phyloP scores from a whole-genome alignment of 2,329 filamentous ascomycete species.

The Cryphonectria carpinicola region DNA sequence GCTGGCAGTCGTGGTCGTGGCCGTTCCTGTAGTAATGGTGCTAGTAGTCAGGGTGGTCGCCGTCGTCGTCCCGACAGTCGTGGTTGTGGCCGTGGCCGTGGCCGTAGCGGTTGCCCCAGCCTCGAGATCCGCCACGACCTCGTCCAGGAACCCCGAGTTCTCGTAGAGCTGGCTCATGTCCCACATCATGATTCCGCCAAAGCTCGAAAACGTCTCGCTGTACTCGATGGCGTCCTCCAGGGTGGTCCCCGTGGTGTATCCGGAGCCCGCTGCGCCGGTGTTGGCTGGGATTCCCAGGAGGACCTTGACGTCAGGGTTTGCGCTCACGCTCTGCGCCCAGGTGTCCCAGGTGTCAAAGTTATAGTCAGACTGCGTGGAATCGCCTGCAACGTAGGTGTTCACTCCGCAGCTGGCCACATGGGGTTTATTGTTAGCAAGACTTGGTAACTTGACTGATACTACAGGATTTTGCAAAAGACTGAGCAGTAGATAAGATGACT shows the following conservation, averaged over 20 bases:
- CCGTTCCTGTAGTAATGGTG: not conserved
- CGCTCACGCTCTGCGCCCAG: conserved; percentile 62
- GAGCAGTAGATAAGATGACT: conserved; percentile 11
- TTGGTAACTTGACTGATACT: not conserved
- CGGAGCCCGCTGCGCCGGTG: conserved; percentile 56
- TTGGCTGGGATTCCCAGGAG: conserved; percentile 64
- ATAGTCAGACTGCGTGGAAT: conserved; percentile 54
- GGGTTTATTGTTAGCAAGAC: not conserved
- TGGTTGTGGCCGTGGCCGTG: conserved; percentile 17
- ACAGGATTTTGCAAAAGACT: not conserved
- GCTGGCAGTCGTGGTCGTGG: conserved; percentile 23
- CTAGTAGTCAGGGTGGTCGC: conserved; percentile 22
- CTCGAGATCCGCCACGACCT: conserved; percentile 44
- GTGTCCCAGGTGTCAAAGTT: conserved; percentile 68
- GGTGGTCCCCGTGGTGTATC: conserved; percentile 54
- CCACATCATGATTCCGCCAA: conserved; percentile 73
- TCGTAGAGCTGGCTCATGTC: conserved; percentile 64
- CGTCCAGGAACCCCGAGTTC: conserved; percentile 60
- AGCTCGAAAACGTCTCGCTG: conserved; percentile 58
- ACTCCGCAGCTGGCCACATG: conserved; percentile 54
- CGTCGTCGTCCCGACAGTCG: conserved; percentile 11
- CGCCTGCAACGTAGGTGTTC: conserved; percentile 51
- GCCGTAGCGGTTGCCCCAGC: conserved; percentile 15
- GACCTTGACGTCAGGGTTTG: conserved; percentile 64
- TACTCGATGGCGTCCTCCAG: conserved; percentile 58